Evolutionary conservation across 1,284 basidiomycete genomes (phyloP).

Genomic region (Ustilago tritici): DNA sequence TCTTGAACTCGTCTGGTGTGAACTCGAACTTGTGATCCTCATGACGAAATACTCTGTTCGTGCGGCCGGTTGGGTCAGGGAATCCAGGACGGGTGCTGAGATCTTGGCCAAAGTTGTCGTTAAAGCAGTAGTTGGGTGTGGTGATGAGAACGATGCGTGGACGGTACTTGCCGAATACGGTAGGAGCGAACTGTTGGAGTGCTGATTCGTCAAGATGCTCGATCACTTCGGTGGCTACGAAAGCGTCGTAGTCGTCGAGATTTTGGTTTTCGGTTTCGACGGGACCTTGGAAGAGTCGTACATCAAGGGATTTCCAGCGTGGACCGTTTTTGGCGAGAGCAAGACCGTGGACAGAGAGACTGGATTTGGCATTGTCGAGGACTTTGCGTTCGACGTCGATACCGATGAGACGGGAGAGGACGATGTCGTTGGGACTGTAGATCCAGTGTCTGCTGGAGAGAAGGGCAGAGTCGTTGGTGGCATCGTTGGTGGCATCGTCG

Average conservation of each 20-base stretch:
- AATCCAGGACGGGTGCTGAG: conserved; percentile 71
- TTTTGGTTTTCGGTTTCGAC: conserved; percentile 81
- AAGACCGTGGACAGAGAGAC: conserved; percentile 49
- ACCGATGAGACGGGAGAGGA: conserved; percentile 41
- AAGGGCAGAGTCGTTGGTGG: conserved; percentile 14
- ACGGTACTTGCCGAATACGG: conserved; percentile 84
- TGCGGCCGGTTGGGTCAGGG: conserved; percentile 82
- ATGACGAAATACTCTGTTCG: conserved; percentile 76
- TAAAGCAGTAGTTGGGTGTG: conserved; percentile 90
- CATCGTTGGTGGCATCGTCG: conserved; percentile 5
- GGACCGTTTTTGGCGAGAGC: conserved; percentile 45
- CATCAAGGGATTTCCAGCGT: conserved; percentile 53
- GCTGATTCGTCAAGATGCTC: conserved; percentile 83
- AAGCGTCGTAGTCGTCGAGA: conserved; percentile 81
- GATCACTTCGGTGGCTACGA: conserved; percentile 89
- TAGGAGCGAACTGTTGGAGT: conserved; percentile 81
- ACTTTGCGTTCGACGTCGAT: conserved; percentile 57
- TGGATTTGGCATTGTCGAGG: conserved; percentile 46
- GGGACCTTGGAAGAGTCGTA: conserved; percentile 75
- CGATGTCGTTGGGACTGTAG: conserved; percentile 49
- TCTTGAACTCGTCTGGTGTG: conserved; percentile 82
- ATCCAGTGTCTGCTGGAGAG: conserved; percentile 50
- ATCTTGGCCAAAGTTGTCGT: conserved; percentile 77
- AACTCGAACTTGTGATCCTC: conserved; percentile 93
- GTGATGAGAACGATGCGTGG: conserved; percentile 85